phyloP scores from a whole-genome alignment of 1,284 basidiomycete genomes.

The Boletus semigastroideus region DNA sequence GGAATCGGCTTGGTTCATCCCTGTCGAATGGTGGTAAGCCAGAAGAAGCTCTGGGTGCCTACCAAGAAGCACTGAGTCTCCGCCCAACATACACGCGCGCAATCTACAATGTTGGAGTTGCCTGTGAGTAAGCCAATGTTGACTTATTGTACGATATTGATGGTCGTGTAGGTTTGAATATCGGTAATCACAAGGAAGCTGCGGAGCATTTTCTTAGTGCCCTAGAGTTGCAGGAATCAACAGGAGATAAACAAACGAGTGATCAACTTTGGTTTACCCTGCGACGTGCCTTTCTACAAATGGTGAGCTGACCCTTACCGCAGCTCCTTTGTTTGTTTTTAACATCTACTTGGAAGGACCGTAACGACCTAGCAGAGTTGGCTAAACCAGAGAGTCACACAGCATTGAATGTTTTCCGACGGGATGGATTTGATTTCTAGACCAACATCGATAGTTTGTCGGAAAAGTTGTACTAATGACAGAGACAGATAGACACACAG shows the following conservation, averaged over 20 bases:
- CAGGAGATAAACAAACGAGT: constrained; percentile 66
- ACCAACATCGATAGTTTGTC: constrained; percentile 11
- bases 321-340: neutral
- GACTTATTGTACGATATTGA: constrained; percentile 4
- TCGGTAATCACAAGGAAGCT: constrained; percentile 94
- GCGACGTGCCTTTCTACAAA: constrained; percentile 75
- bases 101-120: constrained; percentile 97
- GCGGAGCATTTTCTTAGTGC: constrained; percentile 96
- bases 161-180: constrained; percentile 74
- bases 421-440: constrained; percentile 86
- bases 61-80: constrained; percentile 89
- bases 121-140: constrained; percentile 57
- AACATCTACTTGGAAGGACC: constrained; percentile 42
- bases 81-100: constrained; percentile 96
- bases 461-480: neutral
- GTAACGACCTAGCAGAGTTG: constrained; percentile 60
- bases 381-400: constrained; percentile 53
- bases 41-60: constrained; percentile 94
- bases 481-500: neutral
- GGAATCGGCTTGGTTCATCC: constrained; percentile 96
- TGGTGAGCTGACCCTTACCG: constrained; percentile 53
- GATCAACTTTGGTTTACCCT: constrained; percentile 93
- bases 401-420: constrained; percentile 66
- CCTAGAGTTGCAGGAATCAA: constrained; percentile 72
- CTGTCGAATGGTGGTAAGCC: constrained; percentile 94